These are phyloP conservation scores for Glycine latifolia DNA, from an alignment of 306 rosid species.

Conservation along the genomic window DNA sequence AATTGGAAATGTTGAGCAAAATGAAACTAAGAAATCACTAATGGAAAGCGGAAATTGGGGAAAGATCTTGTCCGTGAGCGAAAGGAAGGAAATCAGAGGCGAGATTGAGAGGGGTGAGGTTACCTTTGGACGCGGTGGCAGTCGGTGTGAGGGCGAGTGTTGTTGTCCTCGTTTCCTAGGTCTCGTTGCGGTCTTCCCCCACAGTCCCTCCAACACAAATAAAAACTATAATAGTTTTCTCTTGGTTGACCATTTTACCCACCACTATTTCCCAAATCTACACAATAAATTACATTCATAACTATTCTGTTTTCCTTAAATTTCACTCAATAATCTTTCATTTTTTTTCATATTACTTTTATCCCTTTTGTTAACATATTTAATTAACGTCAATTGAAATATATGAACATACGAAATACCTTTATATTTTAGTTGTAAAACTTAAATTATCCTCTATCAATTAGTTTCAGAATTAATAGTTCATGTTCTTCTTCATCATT, in stretches of 20 bases:
- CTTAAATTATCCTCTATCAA: too few relatives aligned
- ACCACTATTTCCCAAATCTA: neutral
- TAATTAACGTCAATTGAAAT: too few relatives aligned
- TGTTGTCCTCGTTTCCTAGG: neutral
- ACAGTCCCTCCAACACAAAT: neutral
- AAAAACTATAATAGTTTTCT: neutral
- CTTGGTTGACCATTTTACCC: conserved; percentile 37
- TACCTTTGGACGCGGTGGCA: conserved; percentile 21
- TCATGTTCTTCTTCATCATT: too few relatives aligned
- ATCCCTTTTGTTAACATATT: too few relatives aligned
- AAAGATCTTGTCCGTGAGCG: neutral
- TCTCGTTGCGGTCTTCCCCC: neutral
- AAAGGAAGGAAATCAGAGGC: neutral
- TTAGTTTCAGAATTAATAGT: too few relatives aligned
- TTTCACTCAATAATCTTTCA: too few relatives aligned
- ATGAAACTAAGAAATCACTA: neutral
- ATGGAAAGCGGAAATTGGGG: conserved; percentile 23
- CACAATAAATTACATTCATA: too few relatives aligned
- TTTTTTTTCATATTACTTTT: too few relatives aligned
- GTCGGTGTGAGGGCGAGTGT: neutral
- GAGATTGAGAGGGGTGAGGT: neutral
- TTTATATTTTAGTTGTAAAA: too few relatives aligned
- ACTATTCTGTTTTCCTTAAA: too few relatives aligned
- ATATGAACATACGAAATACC: too few relatives aligned
- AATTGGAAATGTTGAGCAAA: neutral